phyloP scores from a whole-genome alignment of 768 basidiomycete species.

The Leccinum subgranulosum region DNA sequence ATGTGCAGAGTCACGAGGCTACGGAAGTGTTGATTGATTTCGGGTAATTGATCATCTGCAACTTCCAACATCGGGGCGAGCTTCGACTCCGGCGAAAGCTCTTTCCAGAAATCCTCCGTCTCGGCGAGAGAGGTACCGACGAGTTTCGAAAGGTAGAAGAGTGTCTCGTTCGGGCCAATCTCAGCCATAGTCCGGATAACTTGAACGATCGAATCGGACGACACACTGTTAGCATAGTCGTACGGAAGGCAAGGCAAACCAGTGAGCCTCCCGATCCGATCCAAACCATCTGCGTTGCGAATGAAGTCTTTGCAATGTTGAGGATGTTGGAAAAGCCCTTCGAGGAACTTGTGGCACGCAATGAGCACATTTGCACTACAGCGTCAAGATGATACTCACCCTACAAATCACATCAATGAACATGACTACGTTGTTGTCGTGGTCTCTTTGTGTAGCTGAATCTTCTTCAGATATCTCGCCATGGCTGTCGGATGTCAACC shows the following conservation, averaged over 20 bases:
- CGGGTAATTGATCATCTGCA: slow-evolving; percentile 44
- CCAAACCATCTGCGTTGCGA: slow-evolving; percentile 65
- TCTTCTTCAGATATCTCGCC: slow-evolving; percentile 30
- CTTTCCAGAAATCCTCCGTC: slow-evolving; percentile 70
- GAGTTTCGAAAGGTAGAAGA: slow-evolving; percentile 64
- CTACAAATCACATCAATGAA: slow-evolving; percentile 79
- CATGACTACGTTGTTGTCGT: slow-evolving; percentile 74
- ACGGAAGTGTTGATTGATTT: slow-evolving; percentile 65
- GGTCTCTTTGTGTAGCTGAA: slow-evolving; percentile 42
- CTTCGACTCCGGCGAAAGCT: slow-evolving; percentile 52
- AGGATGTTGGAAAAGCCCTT: slow-evolving; percentile 91
- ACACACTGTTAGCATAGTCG: slow-evolving; percentile 80
- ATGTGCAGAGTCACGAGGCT: slow-evolving; percentile 72
- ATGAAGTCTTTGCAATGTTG: slow-evolving; percentile 91
- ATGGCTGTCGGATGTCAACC: slow-evolving; percentile 13
- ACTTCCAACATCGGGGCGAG: slow-evolving; percentile 60
- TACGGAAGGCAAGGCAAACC: slow-evolving; percentile 85
- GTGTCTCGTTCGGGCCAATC: slow-evolving; percentile 72
- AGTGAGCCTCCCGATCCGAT: slow-evolving; percentile 72
- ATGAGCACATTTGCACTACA: slow-evolving; percentile 3
- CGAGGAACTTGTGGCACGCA: slow-evolving; percentile 62
- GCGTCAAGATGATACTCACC: slow-evolving; percentile 40
- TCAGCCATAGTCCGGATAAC: slow-evolving; percentile 89
- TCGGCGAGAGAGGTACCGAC: slow-evolving; percentile 68
- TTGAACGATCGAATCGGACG: slow-evolving; percentile 84